Evolutionary conservation across 768 basidiomycete genomes (phyloP).

Genomic region (Naematelia aurantialba): DNA sequence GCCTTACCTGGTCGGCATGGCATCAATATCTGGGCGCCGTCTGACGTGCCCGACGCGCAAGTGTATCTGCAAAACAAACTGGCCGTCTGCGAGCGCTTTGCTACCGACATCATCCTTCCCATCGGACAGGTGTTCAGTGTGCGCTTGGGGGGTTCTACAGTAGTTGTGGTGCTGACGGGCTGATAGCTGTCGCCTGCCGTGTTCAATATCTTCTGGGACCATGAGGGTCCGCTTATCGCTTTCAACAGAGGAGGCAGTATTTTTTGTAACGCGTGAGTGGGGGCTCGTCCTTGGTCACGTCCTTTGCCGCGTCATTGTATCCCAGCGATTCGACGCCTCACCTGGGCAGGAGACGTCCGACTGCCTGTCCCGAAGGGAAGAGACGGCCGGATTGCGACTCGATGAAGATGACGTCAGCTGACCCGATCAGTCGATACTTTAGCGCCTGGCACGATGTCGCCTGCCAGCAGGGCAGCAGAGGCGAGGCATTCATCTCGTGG

Average conservation of each 20-base stretch:
- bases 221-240: slow-evolving; percentile 74
- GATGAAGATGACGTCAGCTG: too few relatives aligned
- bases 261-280: slow-evolving; percentile 73
- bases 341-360: slow-evolving; percentile 13
- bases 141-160: slow-evolving; percentile 4
- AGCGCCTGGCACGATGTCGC: slow-evolving; percentile 67
- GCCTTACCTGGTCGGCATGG: slow-evolving; percentile 2
- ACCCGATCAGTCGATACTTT: slow-evolving; percentile 65
- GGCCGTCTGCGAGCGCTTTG: slow-evolving; percentile 63
- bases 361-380: neutral
- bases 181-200: slow-evolving; percentile 61
- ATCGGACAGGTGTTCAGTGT: slow-evolving; percentile 66
- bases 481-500: slow-evolving; percentile 77
- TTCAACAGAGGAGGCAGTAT: slow-evolving; percentile 88
- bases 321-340: too few relatives aligned
- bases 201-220: slow-evolving; percentile 83
- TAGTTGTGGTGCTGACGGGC: neutral
- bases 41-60: slow-evolving; percentile 51
- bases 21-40: too few relatives aligned
- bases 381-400: too few relatives aligned
- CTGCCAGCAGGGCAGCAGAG: slow-evolving; percentile 57
- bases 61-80: slow-evolving; percentile 44
- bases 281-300: neutral
- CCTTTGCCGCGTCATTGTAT: too few relatives aligned
- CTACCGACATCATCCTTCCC: slow-evolving; percentile 61